A percentile compares a stretch with the other conserved stretches of the same genome.
phyloP scores from a whole-genome alignment of 2,329 filamentous ascomycete genomes.

The Neopestalotiopsis sp. region DNA sequence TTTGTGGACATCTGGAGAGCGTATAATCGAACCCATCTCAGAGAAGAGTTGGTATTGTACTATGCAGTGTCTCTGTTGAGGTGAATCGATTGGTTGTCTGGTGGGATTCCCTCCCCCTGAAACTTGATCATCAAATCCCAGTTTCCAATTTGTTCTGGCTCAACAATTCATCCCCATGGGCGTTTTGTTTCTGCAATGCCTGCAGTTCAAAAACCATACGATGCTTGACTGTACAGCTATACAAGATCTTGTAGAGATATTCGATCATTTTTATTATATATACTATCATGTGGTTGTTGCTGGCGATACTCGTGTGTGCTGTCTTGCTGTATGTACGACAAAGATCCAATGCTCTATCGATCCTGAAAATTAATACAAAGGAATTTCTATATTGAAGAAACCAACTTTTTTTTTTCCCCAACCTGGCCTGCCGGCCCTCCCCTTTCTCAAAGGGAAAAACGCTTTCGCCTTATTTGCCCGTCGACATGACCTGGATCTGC shows the following conservation, averaged over 20 bases:
- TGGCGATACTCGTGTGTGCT: background rate
- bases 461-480: background rate
- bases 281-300: background rate
- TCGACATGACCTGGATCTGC: conserved; percentile 4
- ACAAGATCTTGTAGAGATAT: background rate
- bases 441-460: background rate
- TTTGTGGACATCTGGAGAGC: too few species aligned
- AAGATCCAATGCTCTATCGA: background rate
- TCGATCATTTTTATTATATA: background rate
- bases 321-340: background rate
- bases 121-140: background rate
- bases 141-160: background rate
- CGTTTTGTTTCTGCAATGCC: too few species aligned
- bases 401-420: background rate
- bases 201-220: too few species aligned
- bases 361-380: background rate
- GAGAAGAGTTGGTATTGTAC: too few species aligned
- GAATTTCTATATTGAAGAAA: background rate
- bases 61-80: too few species aligned
- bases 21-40: too few species aligned
- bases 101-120: too few species aligned
- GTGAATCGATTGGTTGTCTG: too few species aligned
- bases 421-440: background rate
- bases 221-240: too few species aligned
- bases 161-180: too few species aligned